These are phyloP conservation scores for Ustilago loliicola DNA, from an alignment of 1,284 basidiomycete species.

Conservation along the genomic window DNA sequence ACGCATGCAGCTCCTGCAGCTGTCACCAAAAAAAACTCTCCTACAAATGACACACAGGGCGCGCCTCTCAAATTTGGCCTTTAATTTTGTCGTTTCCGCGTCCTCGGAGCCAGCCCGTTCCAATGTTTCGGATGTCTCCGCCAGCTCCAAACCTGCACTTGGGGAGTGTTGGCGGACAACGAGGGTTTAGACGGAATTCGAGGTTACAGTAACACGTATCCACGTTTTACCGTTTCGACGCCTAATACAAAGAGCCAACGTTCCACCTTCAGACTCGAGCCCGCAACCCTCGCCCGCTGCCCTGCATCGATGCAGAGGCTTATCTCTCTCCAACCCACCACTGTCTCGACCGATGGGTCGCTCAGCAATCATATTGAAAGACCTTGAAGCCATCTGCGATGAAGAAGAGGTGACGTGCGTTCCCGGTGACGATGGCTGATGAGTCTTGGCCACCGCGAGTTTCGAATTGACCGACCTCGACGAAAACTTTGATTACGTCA, in stretches of 20 bases:
- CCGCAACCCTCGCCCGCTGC: conserved; percentile 17
- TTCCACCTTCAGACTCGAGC: not conserved
- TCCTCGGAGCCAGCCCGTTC: conserved; percentile 7
- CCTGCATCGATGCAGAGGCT: not conserved
- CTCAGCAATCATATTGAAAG: not conserved
- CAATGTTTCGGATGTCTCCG: conserved; percentile 24
- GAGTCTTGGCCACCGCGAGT: not conserved
- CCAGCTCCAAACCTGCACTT: not conserved
- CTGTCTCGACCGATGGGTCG: not conserved
- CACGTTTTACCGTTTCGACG: conserved; percentile 7
- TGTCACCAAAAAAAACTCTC: conserved; percentile 4
- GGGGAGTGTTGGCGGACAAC: not conserved
- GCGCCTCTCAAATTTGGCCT: not conserved
- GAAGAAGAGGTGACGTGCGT: too few relatives aligned
- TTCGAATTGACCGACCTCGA: conserved; percentile 14
- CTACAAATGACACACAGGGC: not conserved
- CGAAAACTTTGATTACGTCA: conserved; percentile 32
- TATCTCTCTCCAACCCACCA: not conserved
- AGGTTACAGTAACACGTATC: conserved; percentile 4
- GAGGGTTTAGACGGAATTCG: conserved; percentile 11
- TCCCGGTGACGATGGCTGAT: too few relatives aligned
- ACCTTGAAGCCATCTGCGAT: not conserved
- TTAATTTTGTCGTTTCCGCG: conserved; percentile 10
- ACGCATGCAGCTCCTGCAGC: conserved; percentile 14
- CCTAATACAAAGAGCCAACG: not conserved